phyloP scores from a whole-genome alignment of 1,284 basidiomycete genomes.

The Cutaneotrichosporon sp. region DNA sequence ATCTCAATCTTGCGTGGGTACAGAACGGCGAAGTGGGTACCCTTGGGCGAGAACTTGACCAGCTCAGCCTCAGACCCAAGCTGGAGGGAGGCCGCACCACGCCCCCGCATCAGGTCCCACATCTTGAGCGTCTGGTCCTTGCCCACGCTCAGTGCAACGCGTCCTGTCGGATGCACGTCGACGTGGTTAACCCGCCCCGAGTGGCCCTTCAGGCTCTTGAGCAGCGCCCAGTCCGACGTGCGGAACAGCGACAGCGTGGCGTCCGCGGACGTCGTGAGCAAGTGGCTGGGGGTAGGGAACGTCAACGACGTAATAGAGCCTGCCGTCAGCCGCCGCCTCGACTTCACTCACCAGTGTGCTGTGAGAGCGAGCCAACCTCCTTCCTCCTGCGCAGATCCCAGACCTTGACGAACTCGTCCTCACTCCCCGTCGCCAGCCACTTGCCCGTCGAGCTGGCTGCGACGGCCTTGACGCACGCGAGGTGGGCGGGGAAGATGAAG shows the following conservation, averaged over 20 bases:
- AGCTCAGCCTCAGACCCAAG: constrained; percentile 82
- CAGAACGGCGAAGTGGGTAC: constrained; percentile 71
- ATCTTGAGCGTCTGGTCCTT: constrained; percentile 84
- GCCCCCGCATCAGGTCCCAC: constrained; percentile 98
- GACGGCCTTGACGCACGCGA: constrained; percentile 84
- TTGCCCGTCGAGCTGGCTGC: constrained; percentile 85
- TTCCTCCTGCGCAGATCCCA: constrained; percentile 88
- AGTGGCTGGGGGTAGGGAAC: constrained; percentile 83
- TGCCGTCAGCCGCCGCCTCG: constrained; percentile 37
- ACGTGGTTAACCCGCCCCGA: constrained; percentile 85
- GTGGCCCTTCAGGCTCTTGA: constrained; percentile 85
- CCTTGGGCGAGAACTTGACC: constrained; percentile 74
- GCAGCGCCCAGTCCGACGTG: constrained; percentile 85
- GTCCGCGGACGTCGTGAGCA: constrained; percentile 85
- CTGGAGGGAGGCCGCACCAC: constrained; percentile 80
- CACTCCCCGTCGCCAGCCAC: constrained; percentile 90
- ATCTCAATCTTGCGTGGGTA: constrained; percentile 60
- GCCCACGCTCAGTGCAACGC: constrained; percentile 85
- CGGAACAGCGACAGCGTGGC: constrained; percentile 84
- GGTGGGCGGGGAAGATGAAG: constrained; percentile 95
- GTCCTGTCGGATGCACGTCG: constrained; percentile 85
- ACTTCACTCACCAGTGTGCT: constrained; percentile 69
- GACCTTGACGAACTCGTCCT: constrained; percentile 94
- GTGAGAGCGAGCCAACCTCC: constrained; percentile 87
- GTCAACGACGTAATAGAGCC: constrained; percentile 86